Percentiles rank a stretch among this genome's conserved stretches.
Conservation (phyloP, 768 basidiomycete genomes). For the Kwoniella botswanensis region DNA sequence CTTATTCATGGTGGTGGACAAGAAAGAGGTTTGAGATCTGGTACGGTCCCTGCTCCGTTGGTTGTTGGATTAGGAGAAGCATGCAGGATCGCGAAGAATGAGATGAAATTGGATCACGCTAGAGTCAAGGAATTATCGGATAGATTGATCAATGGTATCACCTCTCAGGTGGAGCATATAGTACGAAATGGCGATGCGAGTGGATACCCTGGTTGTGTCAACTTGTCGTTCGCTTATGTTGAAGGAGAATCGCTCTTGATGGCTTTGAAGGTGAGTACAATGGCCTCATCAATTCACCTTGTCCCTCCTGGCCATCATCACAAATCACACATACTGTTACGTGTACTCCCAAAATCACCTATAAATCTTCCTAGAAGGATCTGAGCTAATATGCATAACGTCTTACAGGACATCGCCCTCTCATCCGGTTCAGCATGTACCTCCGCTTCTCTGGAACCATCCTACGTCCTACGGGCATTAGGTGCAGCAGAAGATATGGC, state of each 20-base stretch:
- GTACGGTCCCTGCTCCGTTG: conserved; percentile 86
- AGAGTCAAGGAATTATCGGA: conserved; percentile 76
- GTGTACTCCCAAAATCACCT: too few species aligned
- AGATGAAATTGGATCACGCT: conserved; percentile 88
- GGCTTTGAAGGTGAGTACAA: conserved; percentile 80
- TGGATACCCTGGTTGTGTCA: conserved; percentile 95
- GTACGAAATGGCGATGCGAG: conserved; percentile 89
- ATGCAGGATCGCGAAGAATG: conserved; percentile 83
- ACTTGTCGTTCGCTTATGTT: conserved; percentile 93
- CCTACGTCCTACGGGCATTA: conserved; percentile 94
- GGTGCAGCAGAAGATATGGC: conserved; percentile 99
- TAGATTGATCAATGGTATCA: conserved; percentile 79
- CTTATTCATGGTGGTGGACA: conserved; percentile 96
- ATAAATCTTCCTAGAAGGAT: too few species aligned
- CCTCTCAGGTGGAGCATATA: conserved; percentile 82
- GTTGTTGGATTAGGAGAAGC: conserved; percentile 95
- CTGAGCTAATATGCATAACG: too few species aligned
- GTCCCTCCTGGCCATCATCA: neutral
- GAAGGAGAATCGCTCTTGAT: conserved; percentile 96
- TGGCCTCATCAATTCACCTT: neutral
- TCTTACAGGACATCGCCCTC: conserved; percentile 81
- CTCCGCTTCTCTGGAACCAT: conserved; percentile 96
- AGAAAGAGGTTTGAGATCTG: conserved; percentile 90
- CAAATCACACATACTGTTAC: neutral
- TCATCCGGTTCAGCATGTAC: conserved; percentile 99